Evolutionary conservation across 2,329 filamentous ascomycete species (phyloP).

Genomic region (Aspergillus tanneri): DNA sequence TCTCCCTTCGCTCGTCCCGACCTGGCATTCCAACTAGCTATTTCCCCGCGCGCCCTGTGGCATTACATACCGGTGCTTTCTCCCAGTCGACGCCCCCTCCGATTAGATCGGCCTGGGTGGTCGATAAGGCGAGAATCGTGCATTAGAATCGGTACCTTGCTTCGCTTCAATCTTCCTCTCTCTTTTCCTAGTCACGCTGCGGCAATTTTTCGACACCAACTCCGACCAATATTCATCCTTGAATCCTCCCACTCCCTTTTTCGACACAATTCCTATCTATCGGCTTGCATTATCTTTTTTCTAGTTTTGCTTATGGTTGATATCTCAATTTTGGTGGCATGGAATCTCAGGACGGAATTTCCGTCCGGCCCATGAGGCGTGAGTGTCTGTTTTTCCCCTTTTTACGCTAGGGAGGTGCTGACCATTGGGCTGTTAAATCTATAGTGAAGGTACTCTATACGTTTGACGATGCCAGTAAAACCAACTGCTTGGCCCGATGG

Average conservation of each 20-base stretch:
- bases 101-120: conserved; percentile 17
- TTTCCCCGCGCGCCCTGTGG: conserved; percentile 26
- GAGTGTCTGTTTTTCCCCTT: conserved; percentile 39
- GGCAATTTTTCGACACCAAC: conserved; percentile 5
- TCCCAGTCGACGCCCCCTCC: conserved; percentile 33
- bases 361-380: conserved; percentile 67
- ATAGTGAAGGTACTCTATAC: conserved; percentile 96
- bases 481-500: conserved; percentile 84
- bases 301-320: conserved; percentile 34
- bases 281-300: not conserved
- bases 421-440: conserved; percentile 17
- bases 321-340: conserved; percentile 33
- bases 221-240: not conserved
- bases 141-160: conserved; percentile 11
- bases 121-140: conserved; percentile 13
- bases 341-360: conserved; percentile 53
- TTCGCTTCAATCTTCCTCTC: conserved; percentile 11
- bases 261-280: not conserved
- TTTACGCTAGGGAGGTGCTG: conserved; percentile 15
- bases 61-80: conserved; percentile 32
- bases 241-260: conserved; percentile 2
- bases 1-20: conserved; percentile 16
- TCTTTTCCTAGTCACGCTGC: conserved; percentile 8
- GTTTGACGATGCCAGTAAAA: conserved; percentile 84
- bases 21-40: conserved; percentile 30